Evolutionary conservation across 345 rosid genomes (phyloP), one percentile per base, ranked within the genome.

Genomic region (Jatropha curcas): DNA sequence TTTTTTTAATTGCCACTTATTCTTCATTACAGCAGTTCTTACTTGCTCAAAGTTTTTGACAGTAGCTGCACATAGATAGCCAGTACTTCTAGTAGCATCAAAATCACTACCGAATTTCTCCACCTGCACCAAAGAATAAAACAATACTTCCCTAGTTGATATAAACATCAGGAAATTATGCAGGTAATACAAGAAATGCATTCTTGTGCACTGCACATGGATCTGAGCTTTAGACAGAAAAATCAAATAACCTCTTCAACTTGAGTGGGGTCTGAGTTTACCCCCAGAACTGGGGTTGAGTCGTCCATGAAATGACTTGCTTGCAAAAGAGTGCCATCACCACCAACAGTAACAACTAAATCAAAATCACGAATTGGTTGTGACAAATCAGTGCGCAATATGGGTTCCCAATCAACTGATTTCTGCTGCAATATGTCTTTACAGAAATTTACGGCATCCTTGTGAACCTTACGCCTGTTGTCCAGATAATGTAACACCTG

Each of bases 261-360:
- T 76, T 80, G 82, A 6, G 98, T 95, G 45, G 99, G 99, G 62
- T 94, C 98, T 66, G 99, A 95, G 78, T 92, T 95, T 56, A 92
- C 94, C 43, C 98, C 98, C 0, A 90, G 74, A 78, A 90, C 85
- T 4, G 96, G 98, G 76, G 85, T 76, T 22, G 92, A 84, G 62
- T 87, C 91, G 80, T 90, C 92, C 58, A 94, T 71, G 63, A 88
- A 89, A 84, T 94, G 98, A 71, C 97, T 86, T 41, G 98, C 98
- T 71, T 89, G 97, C 88, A 94, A 79, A 37, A 94, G 97, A 13
- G 98, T 92, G 43, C 98, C 98, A 64, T 94, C 98, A 37, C 98
- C 98, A 70, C 98, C 97, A 9, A 94, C 78, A 1, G 98, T 92
- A 63, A 94, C 86, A 51, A 94, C 98, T 78, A 94, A 81, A 81